phyloP scores from a whole-genome alignment of 768 basidiomycete species.

The Lactarius sp. region DNA sequence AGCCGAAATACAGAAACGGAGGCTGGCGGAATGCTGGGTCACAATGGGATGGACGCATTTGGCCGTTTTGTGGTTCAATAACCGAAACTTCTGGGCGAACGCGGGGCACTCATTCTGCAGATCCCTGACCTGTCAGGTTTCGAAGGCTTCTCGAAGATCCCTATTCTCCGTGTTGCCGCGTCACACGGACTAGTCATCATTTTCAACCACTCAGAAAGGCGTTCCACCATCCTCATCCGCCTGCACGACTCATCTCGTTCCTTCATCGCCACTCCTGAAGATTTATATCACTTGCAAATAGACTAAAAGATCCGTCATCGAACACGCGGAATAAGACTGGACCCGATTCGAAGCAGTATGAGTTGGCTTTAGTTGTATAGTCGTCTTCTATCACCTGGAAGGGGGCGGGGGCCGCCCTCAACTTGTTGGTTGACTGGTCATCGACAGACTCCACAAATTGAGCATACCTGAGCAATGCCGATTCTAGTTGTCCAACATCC shows the following conservation, averaged over 20 bases:
- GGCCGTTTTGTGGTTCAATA: neutral
- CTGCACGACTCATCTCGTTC: neutral
- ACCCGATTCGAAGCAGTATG: no score
- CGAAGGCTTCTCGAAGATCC: neutral
- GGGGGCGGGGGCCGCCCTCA: no score
- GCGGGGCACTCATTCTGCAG: neutral
- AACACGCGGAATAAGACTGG: no score
- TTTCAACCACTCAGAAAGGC: no score
- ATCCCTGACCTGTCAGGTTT: neutral
- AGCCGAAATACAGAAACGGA: neutral
- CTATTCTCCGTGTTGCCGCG: no score
- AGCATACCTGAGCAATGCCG: neutral
- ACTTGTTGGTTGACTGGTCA: neutral
- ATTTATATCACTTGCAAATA: no score
- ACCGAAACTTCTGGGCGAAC: neutral
- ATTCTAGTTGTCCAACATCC: neutral
- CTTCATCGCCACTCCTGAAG: no score
- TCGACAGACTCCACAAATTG: neutral
- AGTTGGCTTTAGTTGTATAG: no score
- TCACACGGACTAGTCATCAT: no score
- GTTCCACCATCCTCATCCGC: no score
- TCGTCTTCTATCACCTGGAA: neutral
- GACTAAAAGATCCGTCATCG: no score
- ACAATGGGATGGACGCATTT: neutral
- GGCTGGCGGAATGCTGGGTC: neutral